A percentile compares a stretch with the other conserved stretches of the same genome.
Evolutionary conservation across 306 rosid genomes (phyloP).

Genomic region (Vicia sativa): DNA sequence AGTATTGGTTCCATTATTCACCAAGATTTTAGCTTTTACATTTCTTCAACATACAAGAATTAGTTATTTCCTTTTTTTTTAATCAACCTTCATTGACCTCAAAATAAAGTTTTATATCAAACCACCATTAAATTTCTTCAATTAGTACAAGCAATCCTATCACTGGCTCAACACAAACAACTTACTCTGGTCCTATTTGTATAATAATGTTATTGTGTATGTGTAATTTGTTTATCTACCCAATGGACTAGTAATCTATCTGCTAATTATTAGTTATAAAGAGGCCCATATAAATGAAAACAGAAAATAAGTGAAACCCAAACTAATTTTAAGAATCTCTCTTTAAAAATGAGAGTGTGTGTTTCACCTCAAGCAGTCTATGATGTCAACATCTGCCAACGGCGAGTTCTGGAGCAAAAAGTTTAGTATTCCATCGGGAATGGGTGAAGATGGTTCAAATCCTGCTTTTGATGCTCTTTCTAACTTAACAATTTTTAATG

Average conservation of each 20-base stretch:
- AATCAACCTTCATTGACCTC: conserved; percentile 4
- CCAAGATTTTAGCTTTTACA: background rate
- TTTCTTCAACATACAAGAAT: background rate
- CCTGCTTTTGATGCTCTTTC: background rate
- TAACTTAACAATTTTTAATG: background rate
- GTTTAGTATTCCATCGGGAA: background rate
- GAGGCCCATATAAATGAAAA: background rate
- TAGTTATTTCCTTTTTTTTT: background rate
- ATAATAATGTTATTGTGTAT: background rate
- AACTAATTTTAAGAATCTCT: background rate
- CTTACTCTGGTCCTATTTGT: background rate
- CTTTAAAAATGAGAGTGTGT: too few relatives aligned
- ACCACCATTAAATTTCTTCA: background rate
- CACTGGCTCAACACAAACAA: background rate
- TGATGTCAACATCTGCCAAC: background rate
- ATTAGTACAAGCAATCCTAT: conserved; percentile 1
- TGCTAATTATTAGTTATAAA: too few relatives aligned
- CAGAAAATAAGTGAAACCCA: background rate
- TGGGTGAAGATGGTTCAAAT: background rate
- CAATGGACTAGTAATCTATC: background rate
- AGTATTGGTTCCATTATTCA: background rate
- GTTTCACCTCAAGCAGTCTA: background rate
- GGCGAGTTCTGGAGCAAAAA: conserved; percentile 1
- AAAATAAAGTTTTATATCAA: background rate
- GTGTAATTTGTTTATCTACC: background rate